Percentiles rank a stretch among this genome's conserved stretches.
Conservation (phyloP, 2,329 filamentous ascomycete species). For the Mycogone perniciosa region DNA sequence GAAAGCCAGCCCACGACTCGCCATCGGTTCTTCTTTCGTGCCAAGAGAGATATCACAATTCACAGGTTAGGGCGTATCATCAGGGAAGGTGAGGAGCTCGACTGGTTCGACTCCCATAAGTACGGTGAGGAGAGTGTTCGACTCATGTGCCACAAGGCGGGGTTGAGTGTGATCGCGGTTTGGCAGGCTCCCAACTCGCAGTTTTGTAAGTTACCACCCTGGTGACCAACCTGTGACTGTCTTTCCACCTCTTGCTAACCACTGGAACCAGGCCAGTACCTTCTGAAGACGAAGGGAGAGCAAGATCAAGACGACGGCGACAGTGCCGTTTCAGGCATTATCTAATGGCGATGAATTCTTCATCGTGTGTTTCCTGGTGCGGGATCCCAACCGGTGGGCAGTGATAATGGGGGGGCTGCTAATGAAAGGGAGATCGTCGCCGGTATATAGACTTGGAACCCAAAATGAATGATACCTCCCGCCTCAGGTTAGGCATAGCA, state of each 20-base stretch:
- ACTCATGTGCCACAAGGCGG: slow-evolving; percentile 34
- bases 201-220: slow-evolving; percentile 28
- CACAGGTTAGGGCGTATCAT: slow-evolving; percentile 21
- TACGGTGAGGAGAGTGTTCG: slow-evolving; percentile 31
- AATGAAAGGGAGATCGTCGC: background rate
- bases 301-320: slow-evolving; percentile 31
- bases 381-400: background rate
- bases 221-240: background rate
- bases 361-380: background rate
- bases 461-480: background rate
- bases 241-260: slow-evolving; percentile 12
- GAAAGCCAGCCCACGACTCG: slow-evolving; percentile 31
- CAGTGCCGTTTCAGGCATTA: slow-evolving; percentile 29
- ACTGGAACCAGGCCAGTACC: slow-evolving; percentile 29
- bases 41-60: slow-evolving; percentile 28
- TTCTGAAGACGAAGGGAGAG: slow-evolving; percentile 27
- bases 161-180: slow-evolving; percentile 29
- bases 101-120: slow-evolving; percentile 41
- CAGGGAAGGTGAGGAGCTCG: slow-evolving; percentile 29
- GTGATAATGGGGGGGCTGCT: background rate
- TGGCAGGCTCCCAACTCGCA: slow-evolving; percentile 34
- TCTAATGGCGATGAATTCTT: background rate
- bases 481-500: slow-evolving; percentile 33
- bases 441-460: slow-evolving; percentile 2
- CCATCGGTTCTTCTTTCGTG: slow-evolving; percentile 35